These are phyloP conservation scores for Garcileccinum viscosum DNA, from an alignment of 1,284 basidiomycete species.

Conservation along the genomic window DNA sequence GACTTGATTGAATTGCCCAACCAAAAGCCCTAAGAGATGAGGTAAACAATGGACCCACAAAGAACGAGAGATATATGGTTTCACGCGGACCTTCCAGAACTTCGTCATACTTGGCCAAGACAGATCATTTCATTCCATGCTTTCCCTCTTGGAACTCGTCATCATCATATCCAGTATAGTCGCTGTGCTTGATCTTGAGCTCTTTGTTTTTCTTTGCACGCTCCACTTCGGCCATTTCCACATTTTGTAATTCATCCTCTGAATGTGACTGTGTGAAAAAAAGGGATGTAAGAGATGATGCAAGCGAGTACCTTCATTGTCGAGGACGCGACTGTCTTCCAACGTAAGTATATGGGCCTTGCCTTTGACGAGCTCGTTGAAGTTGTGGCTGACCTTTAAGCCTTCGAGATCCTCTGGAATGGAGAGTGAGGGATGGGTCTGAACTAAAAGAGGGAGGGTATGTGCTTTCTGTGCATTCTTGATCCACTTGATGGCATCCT, in stretches of 20 bases:
- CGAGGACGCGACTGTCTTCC: conserved; percentile 93
- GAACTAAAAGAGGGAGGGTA: conserved; percentile 18
- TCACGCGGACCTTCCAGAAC: conserved; percentile 75
- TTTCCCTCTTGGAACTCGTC: conserved; percentile 84
- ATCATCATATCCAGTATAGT: conserved; percentile 97
- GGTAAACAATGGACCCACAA: conserved; percentile 9
- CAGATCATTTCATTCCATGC: conserved; percentile 80
- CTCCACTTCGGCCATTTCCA: conserved; percentile 89
- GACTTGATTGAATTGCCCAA: conserved; percentile 64
- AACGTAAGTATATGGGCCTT: conserved; percentile 95
- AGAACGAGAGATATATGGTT: conserved; percentile 48
- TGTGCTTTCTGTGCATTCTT: conserved; percentile 86
- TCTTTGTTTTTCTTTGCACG: conserved; percentile 80
- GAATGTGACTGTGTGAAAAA: conserved; percentile 9
- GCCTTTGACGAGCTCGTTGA: conserved; percentile 90
- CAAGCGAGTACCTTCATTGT: conserved; percentile 77
- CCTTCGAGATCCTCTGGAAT: conserved; percentile 83
- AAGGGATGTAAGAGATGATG: not conserved
- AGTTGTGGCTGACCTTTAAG: conserved; percentile 94
- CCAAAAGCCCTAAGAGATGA: conserved; percentile 71
- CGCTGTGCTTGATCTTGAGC: conserved; percentile 86
- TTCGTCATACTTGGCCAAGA: conserved; percentile 95
- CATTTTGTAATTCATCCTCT: conserved; percentile 98
- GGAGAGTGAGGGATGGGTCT: conserved; percentile 10
- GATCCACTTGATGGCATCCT: conserved; percentile 86